Evolutionary conservation across 176 grass and related monocot species (phyloP), one percentile per base, ranked within the genome.

Genomic region (Guadua angustifolia): DNA sequence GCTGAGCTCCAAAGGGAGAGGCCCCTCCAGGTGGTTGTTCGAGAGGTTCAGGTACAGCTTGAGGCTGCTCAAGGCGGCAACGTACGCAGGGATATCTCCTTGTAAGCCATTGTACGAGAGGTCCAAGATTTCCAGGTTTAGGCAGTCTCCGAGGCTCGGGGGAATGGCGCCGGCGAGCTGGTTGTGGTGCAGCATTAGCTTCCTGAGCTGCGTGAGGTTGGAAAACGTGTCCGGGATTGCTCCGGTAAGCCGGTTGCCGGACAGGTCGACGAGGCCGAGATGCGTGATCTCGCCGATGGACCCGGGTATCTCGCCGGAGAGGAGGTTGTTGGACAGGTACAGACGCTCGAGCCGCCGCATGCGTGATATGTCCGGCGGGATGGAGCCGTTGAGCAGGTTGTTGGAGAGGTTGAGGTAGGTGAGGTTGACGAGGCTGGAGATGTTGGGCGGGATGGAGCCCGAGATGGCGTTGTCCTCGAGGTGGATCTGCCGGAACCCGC

Each of bases 41-140:
- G 94, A 97, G 8, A 97, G 84, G 56, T 97, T 97, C 5, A 93
- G 86, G 75, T 93, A 97, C 0, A 97, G 75, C 45, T 97, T 97
- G 12, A 97, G 88, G 75, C 87, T 89, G 81, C 77, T 89, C 75
- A 94, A 15, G 16, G 86, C 84, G 16, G 94, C 91, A 40, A 93
- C 78, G 15, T 85, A 17, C 6, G 69, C 24, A 7, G 94, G 89
- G 40, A 97, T 88, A 0, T 40, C 44, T 17, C 94, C 89, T 9
- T 71, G 73, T 11, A 97, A 49, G 50, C 67, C 83, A 58, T 97
- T 97, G 55, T 86, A 83, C 26, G 94, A 97, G 71, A 97, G 84
- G 81, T 97, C 94, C 9, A 97, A 44, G 59, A 93, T 86, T 18
- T 87, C 85, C 5, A 87, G 5, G 78, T 75, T 87, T 0, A 82